Evolutionary conservation across 148 eudicot species (phyloP).

Genomic region (Chenopodium suecicum): DNA sequence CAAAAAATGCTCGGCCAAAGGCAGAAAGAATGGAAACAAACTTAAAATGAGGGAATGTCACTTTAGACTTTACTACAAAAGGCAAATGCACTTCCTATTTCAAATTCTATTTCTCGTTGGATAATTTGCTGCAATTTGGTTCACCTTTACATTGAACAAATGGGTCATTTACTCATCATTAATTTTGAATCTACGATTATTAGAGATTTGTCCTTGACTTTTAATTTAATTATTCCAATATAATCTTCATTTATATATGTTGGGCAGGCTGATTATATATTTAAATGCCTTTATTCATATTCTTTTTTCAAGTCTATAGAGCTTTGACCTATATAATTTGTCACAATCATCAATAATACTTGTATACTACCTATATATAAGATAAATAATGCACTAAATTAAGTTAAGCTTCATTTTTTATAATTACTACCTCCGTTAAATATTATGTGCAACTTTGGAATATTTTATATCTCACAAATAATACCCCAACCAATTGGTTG

Average conservation of each 20-base stretch:
- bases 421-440: no score
- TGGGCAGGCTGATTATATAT: neutral
- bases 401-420: neutral
- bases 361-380: neutral
- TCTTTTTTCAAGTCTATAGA: neutral
- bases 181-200: neutral
- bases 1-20: no score
- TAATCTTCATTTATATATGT: neutral
- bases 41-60: no score
- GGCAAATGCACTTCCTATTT: neutral
- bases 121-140: conserved; percentile 1
- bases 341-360: neutral
- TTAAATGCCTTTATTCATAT: neutral
- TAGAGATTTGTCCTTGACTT: conserved; percentile 1
- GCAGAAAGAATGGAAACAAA: neutral
- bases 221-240: neutral
- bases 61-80: neutral
- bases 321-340: neutral
- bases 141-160: neutral
- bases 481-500: no score
- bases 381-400: neutral
- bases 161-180: neutral
- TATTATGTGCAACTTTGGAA: no score
- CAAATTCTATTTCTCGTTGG: neutral
- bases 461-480: no score